These are phyloP conservation scores for Saccharomyces hybrid DNA, from an alignment of 1,139 yeast genomes.

Conservation along the genomic window DNA sequence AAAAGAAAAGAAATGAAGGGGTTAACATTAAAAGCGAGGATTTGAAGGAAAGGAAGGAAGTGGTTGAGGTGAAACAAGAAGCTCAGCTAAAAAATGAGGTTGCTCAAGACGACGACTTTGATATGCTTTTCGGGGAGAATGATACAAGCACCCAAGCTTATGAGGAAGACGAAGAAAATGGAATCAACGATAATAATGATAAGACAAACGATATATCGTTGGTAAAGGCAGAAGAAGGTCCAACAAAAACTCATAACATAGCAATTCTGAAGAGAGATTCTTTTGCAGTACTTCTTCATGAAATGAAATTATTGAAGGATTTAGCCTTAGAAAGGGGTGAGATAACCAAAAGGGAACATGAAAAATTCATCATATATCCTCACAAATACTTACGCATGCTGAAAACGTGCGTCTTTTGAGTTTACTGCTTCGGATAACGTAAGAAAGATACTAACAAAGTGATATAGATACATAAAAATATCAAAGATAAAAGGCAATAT, in stretches of 20 bases:
- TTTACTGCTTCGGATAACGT: background rate
- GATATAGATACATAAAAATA: background rate
- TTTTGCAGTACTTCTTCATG: slow-evolving; percentile 24
- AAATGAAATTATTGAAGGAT: slow-evolving; percentile 13
- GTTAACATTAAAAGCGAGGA: slow-evolving; percentile 2
- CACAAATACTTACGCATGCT: slow-evolving; percentile 25
- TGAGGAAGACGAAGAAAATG: too few relatives aligned
- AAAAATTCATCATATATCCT: slow-evolving; percentile 17
- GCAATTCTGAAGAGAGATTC: slow-evolving; percentile 16
- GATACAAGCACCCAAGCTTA: slow-evolving; percentile 24
- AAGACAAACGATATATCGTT: slow-evolving; percentile 4
- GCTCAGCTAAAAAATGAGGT: slow-evolving; percentile 14
- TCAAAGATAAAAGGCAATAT: background rate
- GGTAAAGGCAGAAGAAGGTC: slow-evolving; percentile 5
- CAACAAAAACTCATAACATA: slow-evolving; percentile 6
- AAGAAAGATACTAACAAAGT: background rate
- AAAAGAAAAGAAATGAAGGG: background rate
- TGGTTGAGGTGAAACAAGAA: slow-evolving; percentile 12
- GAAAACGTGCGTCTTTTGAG: slow-evolving; percentile 25
- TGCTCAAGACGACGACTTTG: slow-evolving; percentile 30
- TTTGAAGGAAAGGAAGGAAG: slow-evolving; percentile 4
- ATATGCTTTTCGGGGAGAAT: slow-evolving; percentile 32
- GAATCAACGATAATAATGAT: slow-evolving; percentile 2
- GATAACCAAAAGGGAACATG: slow-evolving; percentile 18
- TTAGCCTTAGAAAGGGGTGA: slow-evolving; percentile 14